Conservation (phyloP, 2,329 filamentous ascomycete genomes). For the Talaromyces amestolkiae region DNA sequence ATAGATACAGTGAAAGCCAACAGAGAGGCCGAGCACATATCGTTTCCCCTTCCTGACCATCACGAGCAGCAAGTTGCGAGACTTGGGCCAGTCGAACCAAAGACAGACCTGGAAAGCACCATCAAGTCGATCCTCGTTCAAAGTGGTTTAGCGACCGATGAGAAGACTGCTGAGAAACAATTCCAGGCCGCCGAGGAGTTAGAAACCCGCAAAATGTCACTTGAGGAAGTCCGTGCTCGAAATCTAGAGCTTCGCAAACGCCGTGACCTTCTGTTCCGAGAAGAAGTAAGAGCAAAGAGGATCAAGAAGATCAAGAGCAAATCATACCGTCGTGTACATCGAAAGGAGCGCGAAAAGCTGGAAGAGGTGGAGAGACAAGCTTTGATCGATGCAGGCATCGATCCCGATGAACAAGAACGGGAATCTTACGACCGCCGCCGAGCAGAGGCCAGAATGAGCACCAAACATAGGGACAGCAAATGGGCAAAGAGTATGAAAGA, state of each 20-base stretch:
- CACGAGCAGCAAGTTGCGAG: constrained; percentile 58
- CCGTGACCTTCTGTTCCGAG: constrained; percentile 81
- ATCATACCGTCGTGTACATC: constrained; percentile 85
- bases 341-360: constrained; percentile 67
- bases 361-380: constrained; percentile 58
- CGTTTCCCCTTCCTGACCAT: constrained; percentile 78
- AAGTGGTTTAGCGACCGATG: constrained; percentile 68
- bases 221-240: constrained; percentile 70
- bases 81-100: constrained; percentile 58
- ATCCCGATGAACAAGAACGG: constrained; percentile 62
- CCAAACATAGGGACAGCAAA: constrained; percentile 81
- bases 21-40: constrained; percentile 82
- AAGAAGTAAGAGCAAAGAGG: constrained; percentile 82
- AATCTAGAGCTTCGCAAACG: constrained; percentile 73
- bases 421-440: constrained; percentile 69
- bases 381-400: constrained; percentile 58
- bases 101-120: constrained; percentile 78
- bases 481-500: constrained; percentile 85
- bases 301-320: constrained; percentile 99
- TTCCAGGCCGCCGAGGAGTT: constrained; percentile 68
- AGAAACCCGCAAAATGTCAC: constrained; percentile 68
- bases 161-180: constrained; percentile 61
- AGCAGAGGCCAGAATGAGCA: constrained; percentile 80
- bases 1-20: constrained; percentile 93
- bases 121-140: constrained; percentile 89